A percentile compares a stretch with the other conserved stretches of the same genome.
Conservation (phyloP, 1,139 yeast genomes). For the Blastobotrys indianensis region DNA sequence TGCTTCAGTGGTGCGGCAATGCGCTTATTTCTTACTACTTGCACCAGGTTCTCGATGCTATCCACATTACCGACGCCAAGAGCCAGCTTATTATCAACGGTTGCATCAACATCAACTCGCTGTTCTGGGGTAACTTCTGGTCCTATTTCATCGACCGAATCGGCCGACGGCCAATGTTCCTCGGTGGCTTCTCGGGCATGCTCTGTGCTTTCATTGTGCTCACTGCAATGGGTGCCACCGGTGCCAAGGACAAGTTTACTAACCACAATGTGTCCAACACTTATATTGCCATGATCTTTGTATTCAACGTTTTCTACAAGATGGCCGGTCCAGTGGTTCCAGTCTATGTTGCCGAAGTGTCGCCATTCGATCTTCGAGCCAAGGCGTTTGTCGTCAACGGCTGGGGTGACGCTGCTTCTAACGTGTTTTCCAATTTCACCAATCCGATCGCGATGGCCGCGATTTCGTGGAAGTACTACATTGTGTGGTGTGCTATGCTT, state of each 20-base stretch:
- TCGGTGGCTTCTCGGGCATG: constrained; percentile 18
- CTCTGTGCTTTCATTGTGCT: constrained; percentile 18
- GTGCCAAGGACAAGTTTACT: constrained; percentile 16
- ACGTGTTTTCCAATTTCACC: constrained; percentile 43
- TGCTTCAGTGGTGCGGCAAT: constrained; percentile 20
- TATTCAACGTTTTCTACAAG: constrained; percentile 18
- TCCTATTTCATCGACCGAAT: constrained; percentile 11
- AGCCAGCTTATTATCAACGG: constrained; percentile 19
- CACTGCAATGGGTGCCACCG: constrained; percentile 23
- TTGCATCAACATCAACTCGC: constrained; percentile 13
- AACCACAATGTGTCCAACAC: constrained; percentile 18
- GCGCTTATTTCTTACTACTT: constrained; percentile 20
- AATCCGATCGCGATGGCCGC: constrained; percentile 57
- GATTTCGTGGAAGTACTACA: constrained; percentile 55
- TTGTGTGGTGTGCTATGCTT: constrained; percentile 29
- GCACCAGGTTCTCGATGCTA: constrained; percentile 17
- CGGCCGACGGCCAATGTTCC: constrained; percentile 35
- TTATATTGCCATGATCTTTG: constrained; percentile 22
- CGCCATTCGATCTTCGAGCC: constrained; percentile 37
- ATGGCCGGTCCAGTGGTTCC: constrained; percentile 26
- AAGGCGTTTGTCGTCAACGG: constrained; percentile 31
- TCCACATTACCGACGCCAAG: constrained; percentile 18
- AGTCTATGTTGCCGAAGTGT: constrained; percentile 36
- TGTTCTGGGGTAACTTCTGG: constrained; percentile 10
- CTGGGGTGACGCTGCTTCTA: constrained; percentile 17